A percentile compares a stretch with the other conserved stretches of the same genome.
phyloP scores from a whole-genome alignment of 2,329 filamentous ascomycete genomes.

The Aspergillus sp. region DNA sequence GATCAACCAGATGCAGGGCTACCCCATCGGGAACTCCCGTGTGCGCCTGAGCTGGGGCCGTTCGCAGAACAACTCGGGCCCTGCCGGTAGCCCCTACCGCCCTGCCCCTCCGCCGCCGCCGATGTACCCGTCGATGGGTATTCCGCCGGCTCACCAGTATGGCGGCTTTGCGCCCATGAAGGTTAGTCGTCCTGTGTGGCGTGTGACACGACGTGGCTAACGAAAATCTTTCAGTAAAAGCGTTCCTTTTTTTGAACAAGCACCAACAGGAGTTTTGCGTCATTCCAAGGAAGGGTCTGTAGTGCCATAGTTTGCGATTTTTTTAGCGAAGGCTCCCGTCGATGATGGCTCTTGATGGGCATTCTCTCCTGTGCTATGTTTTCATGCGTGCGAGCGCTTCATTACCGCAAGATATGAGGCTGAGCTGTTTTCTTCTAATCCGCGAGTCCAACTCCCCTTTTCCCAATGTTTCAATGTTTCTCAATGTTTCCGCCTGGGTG shows the following conservation, averaged over 20 bases:
- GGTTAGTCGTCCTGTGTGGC: constrained; percentile 37
- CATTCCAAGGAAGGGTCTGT: constrained; percentile 34
- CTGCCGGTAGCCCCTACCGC: constrained; percentile 90
- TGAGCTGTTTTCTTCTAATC: constrained; percentile 8
- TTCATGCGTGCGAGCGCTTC: constrained; percentile 33
- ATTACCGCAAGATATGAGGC: constrained; percentile 27
- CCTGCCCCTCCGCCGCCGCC: constrained; percentile 71
- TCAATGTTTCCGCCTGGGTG: constrained; percentile 15
- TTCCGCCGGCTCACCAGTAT: constrained; percentile 55
- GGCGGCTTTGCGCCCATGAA: constrained; percentile 58
- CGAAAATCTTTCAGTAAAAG: constrained; percentile 21
- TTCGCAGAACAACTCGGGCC: constrained; percentile 97
- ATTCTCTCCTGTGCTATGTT: constrained; percentile 34
- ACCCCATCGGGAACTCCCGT: constrained; percentile 96
- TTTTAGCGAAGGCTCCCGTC: constrained; percentile 26
- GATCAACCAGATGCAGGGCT: constrained; percentile 99
- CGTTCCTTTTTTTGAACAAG: constrained; percentile 33
- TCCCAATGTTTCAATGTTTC: constrained; percentile 4
- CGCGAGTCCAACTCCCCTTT: constrained; percentile 5
- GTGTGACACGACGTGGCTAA: constrained; percentile 8
- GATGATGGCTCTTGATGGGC: constrained; percentile 37
- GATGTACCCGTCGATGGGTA: constrained; percentile 61
- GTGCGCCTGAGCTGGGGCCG: constrained; percentile 96
- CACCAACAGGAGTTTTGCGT: constrained; percentile 36
- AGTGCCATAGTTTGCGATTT: constrained; percentile 31